Evolutionary conservation across 108 stramenopile species (phyloP), one percentile per base, ranked within the genome.

Genomic region (Cylindrotheca fusiformis): DNA sequence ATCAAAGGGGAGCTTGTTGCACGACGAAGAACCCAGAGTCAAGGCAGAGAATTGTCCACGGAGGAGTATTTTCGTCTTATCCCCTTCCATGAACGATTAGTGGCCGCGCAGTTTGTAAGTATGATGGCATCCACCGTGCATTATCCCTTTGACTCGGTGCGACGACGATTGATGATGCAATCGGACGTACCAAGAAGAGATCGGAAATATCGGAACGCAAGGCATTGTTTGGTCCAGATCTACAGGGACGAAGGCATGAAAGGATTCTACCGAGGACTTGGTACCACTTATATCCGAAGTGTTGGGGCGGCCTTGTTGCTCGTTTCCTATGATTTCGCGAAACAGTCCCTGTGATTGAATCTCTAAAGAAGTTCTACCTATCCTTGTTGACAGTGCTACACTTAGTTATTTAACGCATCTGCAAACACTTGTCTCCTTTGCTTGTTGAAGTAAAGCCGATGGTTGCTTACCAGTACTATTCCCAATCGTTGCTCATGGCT

Each of bases 91-190:
- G 86, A 90, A 51, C 75, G 87, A 67, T 95, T 89, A 65, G 52
- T 76, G 17, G 79, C 82, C 23, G 96, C 96, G 12, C 93, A 95
- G 81, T 69, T 84, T 45, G 93, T 94, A 18, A 87, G 88, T 68
- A 79, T 91, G 65, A 48, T 77, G 31, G 91, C 94, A 29, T 93
- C 91, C 2, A 88, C 86, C 32, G 71, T 85, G 41, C 95, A 95
- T 14, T 97, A 97, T 80, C 97, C 97, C 5, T 90, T 97, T 57
- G 97, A 97, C 75, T 93, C 93, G 31, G 80, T 97, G 22, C 84
- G 95, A 31, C 85, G 97, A 31, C 74, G 95, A 66, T 72, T 97
- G 44, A 92, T 93, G 94, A 96, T 97, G 94, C 80, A 89, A 79
- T 62, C 58, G 44, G 58, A 60, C 8, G 32, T 70, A 28, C 57